phyloP scores from a whole-genome alignment of 805 yeast species.

The Pichia phayaonensis region DNA sequence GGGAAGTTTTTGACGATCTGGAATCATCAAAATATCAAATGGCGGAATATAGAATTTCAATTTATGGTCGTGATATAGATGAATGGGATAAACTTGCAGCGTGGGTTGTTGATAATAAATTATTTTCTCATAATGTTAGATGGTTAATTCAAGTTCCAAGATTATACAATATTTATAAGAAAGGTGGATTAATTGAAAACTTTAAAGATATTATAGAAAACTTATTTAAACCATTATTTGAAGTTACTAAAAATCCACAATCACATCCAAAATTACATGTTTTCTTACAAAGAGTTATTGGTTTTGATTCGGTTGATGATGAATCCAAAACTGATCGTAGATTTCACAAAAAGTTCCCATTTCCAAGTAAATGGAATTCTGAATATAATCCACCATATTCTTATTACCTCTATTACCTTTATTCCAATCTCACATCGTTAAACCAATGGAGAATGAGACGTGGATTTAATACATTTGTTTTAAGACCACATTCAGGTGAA shows the following conservation, averaged over 20 bases:
- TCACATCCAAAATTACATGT: slow-evolving; percentile 87
- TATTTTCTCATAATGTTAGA: slow-evolving; percentile 87
- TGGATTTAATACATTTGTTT: slow-evolving; percentile 81
- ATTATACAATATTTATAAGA: slow-evolving; percentile 81
- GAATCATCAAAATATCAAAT: slow-evolving; percentile 95
- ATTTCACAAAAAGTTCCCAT: slow-evolving; percentile 73
- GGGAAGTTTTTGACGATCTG: slow-evolving; percentile 88
- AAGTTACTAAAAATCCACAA: slow-evolving; percentile 78
- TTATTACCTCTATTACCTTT: slow-evolving; percentile 84
- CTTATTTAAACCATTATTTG: slow-evolving; percentile 80
- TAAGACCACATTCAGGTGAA: slow-evolving; percentile 98
- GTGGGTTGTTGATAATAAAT: slow-evolving; percentile 91
- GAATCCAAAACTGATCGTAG: slow-evolving; percentile 88
- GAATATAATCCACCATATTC: slow-evolving; percentile 93
- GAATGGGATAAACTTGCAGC: slow-evolving; percentile 96
- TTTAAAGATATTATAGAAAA: slow-evolving; percentile 76
- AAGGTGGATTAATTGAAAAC: slow-evolving; percentile 55
- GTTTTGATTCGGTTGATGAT: slow-evolving; percentile 97
- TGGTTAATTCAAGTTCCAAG: slow-evolving; percentile 97
- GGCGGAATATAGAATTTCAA: slow-evolving; percentile 92
- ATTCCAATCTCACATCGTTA: slow-evolving; percentile 77
- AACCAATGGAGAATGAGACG: slow-evolving; percentile 74
- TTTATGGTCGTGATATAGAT: slow-evolving; percentile 80
- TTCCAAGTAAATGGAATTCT: slow-evolving; percentile 77
- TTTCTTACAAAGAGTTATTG: slow-evolving; percentile 88